These are phyloP conservation scores for Erodium maritimum DNA, from an alignment of 345 rosid species.

Conservation along the genomic window DNA sequence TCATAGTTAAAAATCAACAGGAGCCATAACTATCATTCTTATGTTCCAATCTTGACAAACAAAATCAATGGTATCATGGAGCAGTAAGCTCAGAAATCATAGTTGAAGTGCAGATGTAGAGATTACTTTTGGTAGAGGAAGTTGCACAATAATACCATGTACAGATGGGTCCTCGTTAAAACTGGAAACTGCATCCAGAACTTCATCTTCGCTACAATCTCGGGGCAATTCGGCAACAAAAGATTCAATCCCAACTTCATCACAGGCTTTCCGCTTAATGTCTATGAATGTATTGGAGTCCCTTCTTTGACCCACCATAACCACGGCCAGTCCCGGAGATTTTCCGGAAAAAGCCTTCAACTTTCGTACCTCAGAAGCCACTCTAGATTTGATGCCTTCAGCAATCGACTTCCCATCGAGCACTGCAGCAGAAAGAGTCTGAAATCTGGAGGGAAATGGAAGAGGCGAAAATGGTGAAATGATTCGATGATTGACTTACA, in stretches of 20 bases:
- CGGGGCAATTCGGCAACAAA: slow-evolving; percentile 8
- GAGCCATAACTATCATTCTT: no score
- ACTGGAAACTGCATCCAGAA: slow-evolving; percentile 9
- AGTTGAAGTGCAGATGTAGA: slow-evolving; percentile 4
- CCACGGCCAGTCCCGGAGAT: slow-evolving; percentile 16
- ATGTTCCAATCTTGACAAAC: not conserved
- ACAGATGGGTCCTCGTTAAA: slow-evolving; percentile 17
- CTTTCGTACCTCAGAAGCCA: slow-evolving; percentile 8
- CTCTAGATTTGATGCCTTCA: slow-evolving; percentile 10
- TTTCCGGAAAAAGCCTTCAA: slow-evolving; percentile 16
- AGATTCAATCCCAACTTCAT: slow-evolving; percentile 17
- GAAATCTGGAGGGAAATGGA: not conserved
- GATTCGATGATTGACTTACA: not conserved
- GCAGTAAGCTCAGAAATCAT: not conserved
- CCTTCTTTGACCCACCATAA: slow-evolving; percentile 18
- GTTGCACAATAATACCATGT: slow-evolving; percentile 26
- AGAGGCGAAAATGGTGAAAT: not conserved
- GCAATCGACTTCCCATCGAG: slow-evolving; percentile 19
- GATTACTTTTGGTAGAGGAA: slow-evolving; percentile 25
- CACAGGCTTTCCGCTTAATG: slow-evolving; percentile 21
- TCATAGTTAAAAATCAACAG: no score
- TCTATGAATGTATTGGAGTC: slow-evolving; percentile 15
- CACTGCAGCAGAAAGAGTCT: slow-evolving; percentile 8
- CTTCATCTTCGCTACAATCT: slow-evolving; percentile 16
- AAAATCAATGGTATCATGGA: not conserved